phyloP scores from a whole-genome alignment of 768 basidiomycete genomes.

The Serendipita vermifera region DNA sequence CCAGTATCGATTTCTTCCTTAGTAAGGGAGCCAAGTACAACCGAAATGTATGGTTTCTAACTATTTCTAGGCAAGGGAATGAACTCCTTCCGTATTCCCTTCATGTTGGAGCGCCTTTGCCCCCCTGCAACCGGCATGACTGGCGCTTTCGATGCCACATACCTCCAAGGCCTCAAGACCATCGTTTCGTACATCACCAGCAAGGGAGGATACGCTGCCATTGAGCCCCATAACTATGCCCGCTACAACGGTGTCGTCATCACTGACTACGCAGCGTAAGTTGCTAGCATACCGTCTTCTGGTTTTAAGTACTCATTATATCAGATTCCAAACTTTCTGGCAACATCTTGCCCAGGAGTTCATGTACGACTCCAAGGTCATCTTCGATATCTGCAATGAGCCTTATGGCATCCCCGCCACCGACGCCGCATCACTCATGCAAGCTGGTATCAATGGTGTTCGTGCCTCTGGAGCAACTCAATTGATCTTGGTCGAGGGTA shows the following conservation, averaged over 20 bases:
- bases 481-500: conserved; percentile 30
- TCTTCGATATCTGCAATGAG: conserved; percentile 55
- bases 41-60: not conserved
- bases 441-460: conserved; percentile 55
- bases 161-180: conserved; percentile 37
- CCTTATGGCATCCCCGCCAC: conserved; percentile 44
- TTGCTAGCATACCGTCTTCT: not conserved
- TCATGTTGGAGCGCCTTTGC: conserved; percentile 43
- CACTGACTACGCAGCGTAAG: conserved; percentile 27
- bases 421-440: conserved; percentile 41
- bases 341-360: conserved; percentile 42
- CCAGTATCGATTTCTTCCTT: not conserved
- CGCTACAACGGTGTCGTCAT: conserved; percentile 43
- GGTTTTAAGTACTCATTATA: not conserved
- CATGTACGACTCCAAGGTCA: conserved; percentile 34
- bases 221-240: conserved; percentile 52
- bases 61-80: conserved; percentile 32
- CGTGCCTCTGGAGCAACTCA: conserved; percentile 48
- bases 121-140: conserved; percentile 41
- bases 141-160: conserved; percentile 40
- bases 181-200: conserved; percentile 47
- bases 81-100: conserved; percentile 51
- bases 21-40: conserved; percentile 26
- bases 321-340: conserved; percentile 45
- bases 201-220: conserved; percentile 43